phyloP scores from a whole-genome alignment of 2,329 filamentous ascomycete species.

The Nothomitra cinnamomea region DNA sequence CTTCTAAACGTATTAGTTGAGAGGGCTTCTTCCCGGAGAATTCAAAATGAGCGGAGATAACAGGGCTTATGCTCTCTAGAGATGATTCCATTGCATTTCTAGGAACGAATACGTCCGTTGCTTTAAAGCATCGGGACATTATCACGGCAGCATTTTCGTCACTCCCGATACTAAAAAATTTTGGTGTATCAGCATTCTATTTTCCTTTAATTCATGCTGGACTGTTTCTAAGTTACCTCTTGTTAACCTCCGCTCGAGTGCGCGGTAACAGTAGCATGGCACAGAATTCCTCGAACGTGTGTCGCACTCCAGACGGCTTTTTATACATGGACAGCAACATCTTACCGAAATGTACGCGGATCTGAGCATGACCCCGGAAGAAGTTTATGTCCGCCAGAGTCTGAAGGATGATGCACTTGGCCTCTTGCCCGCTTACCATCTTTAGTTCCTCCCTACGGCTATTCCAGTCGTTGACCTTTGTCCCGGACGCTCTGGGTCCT shows the following conservation, averaged over 20 bases:
- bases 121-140: slow-evolving; percentile 1
- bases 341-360: slow-evolving; percentile 21
- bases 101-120: slow-evolving; percentile 5
- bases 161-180: neutral
- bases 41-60: slow-evolving; percentile 8
- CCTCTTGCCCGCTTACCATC: slow-evolving; percentile 1
- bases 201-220: neutral
- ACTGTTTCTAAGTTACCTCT: neutral
- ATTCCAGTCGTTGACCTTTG: neutral
- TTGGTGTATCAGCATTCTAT: neutral
- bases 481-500: slow-evolving; percentile 1
- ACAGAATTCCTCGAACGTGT: slow-evolving; percentile 17
- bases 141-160: neutral
- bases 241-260: neutral
- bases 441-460: neutral
- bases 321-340: slow-evolving; percentile 16
- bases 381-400: slow-evolving; percentile 18
- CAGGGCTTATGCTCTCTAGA: slow-evolving; percentile 8
- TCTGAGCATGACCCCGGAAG: slow-evolving; percentile 18
- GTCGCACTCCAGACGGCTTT: slow-evolving; percentile 10
- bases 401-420: slow-evolving; percentile 11
- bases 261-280: slow-evolving; percentile 13
- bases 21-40: slow-evolving; percentile 5
- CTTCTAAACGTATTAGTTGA: neutral
- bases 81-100: neutral